Percentiles rank a stretch among this genome's conserved stretches.
Conservation (phyloP, 768 basidiomycete species). For the Fomitopsis serialis region DNA sequence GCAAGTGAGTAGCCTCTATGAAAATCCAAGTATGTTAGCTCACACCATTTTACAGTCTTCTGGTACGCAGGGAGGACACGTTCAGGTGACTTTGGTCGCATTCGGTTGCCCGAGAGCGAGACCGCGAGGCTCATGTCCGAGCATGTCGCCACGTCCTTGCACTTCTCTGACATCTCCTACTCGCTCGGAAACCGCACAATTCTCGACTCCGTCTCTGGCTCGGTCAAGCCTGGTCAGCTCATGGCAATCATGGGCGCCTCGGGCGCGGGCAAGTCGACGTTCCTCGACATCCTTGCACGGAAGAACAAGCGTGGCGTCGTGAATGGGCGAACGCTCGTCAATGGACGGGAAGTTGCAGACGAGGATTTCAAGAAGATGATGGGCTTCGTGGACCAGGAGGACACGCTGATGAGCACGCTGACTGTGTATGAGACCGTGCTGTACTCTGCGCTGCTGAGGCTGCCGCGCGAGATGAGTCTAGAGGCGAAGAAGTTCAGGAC, state of each 20-base stretch:
- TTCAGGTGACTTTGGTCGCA: constrained; percentile 61
- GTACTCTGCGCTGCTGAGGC: constrained; percentile 83
- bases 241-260: constrained; percentile 97
- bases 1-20: constrained; percentile 35
- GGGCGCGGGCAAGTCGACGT: constrained; percentile 93
- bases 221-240: constrained; percentile 82
- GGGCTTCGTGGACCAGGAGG: constrained; percentile 98
- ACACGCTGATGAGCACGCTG: constrained; percentile 93
- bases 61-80: constrained; percentile 88
- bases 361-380: constrained; percentile 78
- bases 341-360: constrained; percentile 74
- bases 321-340: constrained; percentile 72
- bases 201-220: constrained; percentile 77
- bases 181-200: constrained; percentile 61
- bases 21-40: constrained; percentile 7
- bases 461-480: constrained; percentile 92
- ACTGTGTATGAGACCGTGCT: constrained; percentile 98
- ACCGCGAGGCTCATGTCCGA: constrained; percentile 85
- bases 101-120: constrained; percentile 78
- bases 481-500: constrained; percentile 95
- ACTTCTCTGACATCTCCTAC: constrained; percentile 85
- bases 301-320: constrained; percentile 82
- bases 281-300: constrained; percentile 92
- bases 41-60: constrained; percentile 42
- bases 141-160: constrained; percentile 90